Conservation (phyloP, 2,329 filamentous ascomycete genomes). For the Colletotrichum australisinense region DNA sequence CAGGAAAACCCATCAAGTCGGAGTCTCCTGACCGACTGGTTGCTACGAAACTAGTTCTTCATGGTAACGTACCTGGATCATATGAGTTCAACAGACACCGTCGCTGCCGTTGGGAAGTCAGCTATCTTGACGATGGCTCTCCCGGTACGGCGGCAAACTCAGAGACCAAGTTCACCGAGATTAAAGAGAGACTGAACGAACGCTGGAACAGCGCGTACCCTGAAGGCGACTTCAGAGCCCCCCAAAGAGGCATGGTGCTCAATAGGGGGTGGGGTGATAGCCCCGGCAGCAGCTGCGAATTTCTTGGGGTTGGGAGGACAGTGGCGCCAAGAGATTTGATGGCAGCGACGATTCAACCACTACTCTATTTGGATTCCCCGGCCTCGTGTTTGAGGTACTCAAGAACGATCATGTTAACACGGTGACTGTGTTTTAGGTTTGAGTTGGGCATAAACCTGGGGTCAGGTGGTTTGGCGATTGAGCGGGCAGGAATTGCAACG, state of each 20-base stretch:
- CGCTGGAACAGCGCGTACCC: conserved; percentile 77
- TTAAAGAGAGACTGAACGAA: conserved; percentile 75
- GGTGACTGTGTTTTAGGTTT: conserved; percentile 81
- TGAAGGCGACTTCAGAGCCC: conserved; percentile 60
- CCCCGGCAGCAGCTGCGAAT: conserved; percentile 88
- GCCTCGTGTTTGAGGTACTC: conserved; percentile 93
- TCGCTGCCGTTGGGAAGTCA: conserved; percentile 86
- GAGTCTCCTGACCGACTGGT: conserved; percentile 75
- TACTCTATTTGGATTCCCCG: conserved; percentile 92
- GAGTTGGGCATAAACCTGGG: conserved; percentile 22
- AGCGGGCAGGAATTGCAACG: conserved; percentile 1
- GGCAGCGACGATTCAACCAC: conserved; percentile 73
- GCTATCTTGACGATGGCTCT: conserved; percentile 62
- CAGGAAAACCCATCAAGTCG: conserved; percentile 51
- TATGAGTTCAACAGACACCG: conserved; percentile 97
- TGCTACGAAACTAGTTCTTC: conserved; percentile 91
- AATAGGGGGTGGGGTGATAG: conserved; percentile 94
- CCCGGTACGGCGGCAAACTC: conserved; percentile 68
- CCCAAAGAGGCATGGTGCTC: conserved; percentile 83
- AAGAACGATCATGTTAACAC: conserved; percentile 92
- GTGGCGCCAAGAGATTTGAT: conserved; percentile 65
- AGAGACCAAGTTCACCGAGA: conserved; percentile 81
- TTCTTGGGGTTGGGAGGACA: conserved; percentile 90
- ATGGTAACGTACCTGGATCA: conserved; percentile 94
- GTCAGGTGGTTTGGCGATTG: conserved; percentile 15